Evolutionary conservation across 2,329 filamentous ascomycete genomes (phyloP).

Genomic region (Fusarium pseudocircinatum): DNA sequence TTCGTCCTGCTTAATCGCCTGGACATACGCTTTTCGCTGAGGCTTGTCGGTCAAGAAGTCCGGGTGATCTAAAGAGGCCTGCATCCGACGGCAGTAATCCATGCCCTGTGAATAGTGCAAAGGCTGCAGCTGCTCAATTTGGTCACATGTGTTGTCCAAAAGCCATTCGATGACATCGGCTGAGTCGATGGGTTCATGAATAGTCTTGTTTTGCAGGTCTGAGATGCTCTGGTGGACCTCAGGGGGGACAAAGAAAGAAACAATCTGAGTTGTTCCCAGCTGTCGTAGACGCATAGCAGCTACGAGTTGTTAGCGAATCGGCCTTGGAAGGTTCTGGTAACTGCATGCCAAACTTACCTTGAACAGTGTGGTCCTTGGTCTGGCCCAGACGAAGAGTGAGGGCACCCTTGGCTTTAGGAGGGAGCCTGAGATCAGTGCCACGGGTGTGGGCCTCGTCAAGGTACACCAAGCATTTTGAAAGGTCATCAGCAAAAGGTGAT

Average conservation of each 20-base stretch:
- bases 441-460: constrained; percentile 58
- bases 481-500: constrained; percentile 33
- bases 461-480: constrained; percentile 57
- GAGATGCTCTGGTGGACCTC: constrained; percentile 71
- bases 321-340: too few species aligned
- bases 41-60: constrained; percentile 52
- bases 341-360: constrained; percentile 49
- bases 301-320: constrained; percentile 36
- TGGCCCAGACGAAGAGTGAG: constrained; percentile 66
- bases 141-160: constrained; percentile 68
- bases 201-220: constrained; percentile 49
- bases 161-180: constrained; percentile 59
- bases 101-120: constrained; percentile 68
- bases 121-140: constrained; percentile 66
- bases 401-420: constrained; percentile 57
- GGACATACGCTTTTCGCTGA: constrained; percentile 50
- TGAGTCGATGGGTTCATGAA: constrained; percentile 37
- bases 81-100: constrained; percentile 66
- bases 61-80: constrained; percentile 57
- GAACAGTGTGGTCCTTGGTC: constrained; percentile 66
- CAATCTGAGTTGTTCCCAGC: constrained; percentile 62
- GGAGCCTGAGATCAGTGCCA: constrained; percentile 68
- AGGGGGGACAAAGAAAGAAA: constrained; percentile 64
- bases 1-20: constrained; percentile 57
- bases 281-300: constrained; percentile 72